phyloP scores from a whole-genome alignment of 2,329 filamentous ascomycete species.

The Cucurbitaria berberidis region DNA sequence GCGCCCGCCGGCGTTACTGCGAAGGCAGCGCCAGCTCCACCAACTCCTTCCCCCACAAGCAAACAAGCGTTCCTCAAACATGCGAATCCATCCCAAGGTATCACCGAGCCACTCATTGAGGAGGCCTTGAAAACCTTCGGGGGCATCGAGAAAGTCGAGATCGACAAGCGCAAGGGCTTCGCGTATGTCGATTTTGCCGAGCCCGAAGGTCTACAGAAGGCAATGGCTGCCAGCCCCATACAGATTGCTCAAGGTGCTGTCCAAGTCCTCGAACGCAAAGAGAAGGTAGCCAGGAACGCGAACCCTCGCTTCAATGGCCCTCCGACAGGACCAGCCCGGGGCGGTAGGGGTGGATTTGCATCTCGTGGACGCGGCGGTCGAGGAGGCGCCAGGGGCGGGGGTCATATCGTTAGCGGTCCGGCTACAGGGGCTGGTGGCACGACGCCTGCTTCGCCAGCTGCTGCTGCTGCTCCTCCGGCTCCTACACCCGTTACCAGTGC shows the following conservation, averaged over 20 bases:
- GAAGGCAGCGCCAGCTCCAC: conserved; percentile 19
- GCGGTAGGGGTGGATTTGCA: conserved; percentile 40
- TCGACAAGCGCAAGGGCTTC: conserved; percentile 93
- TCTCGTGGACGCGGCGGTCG: conserved; percentile 45
- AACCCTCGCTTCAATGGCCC: conserved; percentile 36
- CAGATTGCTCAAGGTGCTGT: conserved; percentile 84
- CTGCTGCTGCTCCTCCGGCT: conserved; percentile 13
- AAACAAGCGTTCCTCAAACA: conserved; percentile 64
- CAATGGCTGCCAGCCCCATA: conserved; percentile 81
- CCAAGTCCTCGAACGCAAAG: conserved; percentile 83
- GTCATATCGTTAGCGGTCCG: conserved; percentile 19
- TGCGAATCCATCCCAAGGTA: conserved; percentile 83
- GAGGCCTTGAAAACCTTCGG: conserved; percentile 78
- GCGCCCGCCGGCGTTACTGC: conserved; percentile 3
- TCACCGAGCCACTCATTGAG: conserved; percentile 81
- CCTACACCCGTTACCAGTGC: conserved; percentile 12
- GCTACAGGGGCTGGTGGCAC: conserved; percentile 15
- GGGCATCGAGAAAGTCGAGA: conserved; percentile 78
- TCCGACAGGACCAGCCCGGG: conserved; percentile 36
- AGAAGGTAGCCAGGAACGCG: conserved; percentile 47
- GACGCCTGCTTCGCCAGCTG: conserved; percentile 9
- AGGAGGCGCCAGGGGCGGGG: conserved; percentile 41
- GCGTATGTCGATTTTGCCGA: conserved; percentile 90
- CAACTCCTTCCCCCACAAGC: conserved; percentile 41
- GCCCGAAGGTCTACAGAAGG: conserved; percentile 73